Base-by-base conservation (phyloP, 2,329 filamentous ascomycete species). In the Ceratocystis cubensis region DNA sequence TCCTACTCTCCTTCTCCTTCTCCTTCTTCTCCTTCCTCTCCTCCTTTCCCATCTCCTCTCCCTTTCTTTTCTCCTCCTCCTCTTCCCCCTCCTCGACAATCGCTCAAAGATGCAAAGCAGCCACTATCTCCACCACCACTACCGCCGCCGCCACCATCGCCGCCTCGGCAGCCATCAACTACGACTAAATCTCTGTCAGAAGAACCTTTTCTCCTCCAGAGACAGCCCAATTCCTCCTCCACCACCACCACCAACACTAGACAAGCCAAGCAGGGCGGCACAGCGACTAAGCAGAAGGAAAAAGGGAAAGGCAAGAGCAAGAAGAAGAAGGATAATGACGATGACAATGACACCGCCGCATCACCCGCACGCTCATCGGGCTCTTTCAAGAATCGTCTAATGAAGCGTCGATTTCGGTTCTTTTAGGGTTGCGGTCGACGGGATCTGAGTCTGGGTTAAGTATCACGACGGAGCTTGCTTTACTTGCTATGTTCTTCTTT, bases 241-340 rank as follows among this genome's bases (percentile, higher is more conserved):
- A 17, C 30, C 46, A 44, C 30, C 46, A 41, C 1, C 37, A 17
- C 48, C 5, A 20, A 17, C 25, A 15, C 30, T 33, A 57, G 53
- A 25, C 53, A n/a, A 37, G 15, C 28, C n/a, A 33, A 59, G 28
- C 17, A 17, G 57, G 45, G 15, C 41, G 25, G 10, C 57, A 22
- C 64, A 22, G 45, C 30, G 33, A n/a, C 41, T n/a, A 61, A 66
- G 57, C 30, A 66, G 56, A 61, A 33, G 44, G 56, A 20, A 28
- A 66, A 66, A 50, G 64, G 56, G 33, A 66, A 61, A 22, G 64
- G 46, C 41, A 59, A 57, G 17, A n/a, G 28, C 64, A 65, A 59
- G 56, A 20, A 17, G 20, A 17, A 61, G 33, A 56, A 48, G 41
- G n/a, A 45, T 25, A 6, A 30, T 3, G 4, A 8, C 53, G n/a